Base-by-base conservation (phyloP, 2,329 filamentous ascomycete species). In the Paramyrothecium roridum region DNA sequence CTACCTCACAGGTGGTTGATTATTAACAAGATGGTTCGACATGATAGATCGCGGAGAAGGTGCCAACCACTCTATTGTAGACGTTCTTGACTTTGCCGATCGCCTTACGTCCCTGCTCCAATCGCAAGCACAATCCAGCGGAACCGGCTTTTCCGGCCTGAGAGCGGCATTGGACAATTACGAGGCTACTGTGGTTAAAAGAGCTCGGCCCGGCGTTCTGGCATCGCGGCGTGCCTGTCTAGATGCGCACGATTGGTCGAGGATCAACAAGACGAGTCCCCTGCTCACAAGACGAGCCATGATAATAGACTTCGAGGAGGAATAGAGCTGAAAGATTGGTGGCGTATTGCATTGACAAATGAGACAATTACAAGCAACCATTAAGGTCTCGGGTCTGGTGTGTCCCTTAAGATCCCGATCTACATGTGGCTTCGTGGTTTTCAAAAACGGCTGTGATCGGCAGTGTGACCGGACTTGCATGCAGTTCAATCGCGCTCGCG, bases 51-150 rank as follows among this genome's bases (percentile, higher is more conserved):
- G 82, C 13, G 82, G 82, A 3, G 82, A 85, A 65, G 81, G 80
- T 1, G 80, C 79, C 7, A 85, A 85, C 57, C 80, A 84, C 52
- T 80, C 77, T 3, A 80, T 85, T 37, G 65, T 77, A 8, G 82
- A 84, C 60, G 77, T 80, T 0, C 62, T 70, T 2, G 75, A 79
- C 37, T 70, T 84, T 47, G 68, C 72, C 0, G 68, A 73, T 11
- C 62, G 63, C 6, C 60, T 75, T 1, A 30, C 62, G 0, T 66
- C 70, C 0, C 22, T 56, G 2, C 57, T 63, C 13, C 22, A 46
- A 12, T 17, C 26, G 3, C 3, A 21, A 16, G 10, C 48, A 13
- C 6, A 26, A 3, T 10, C 30, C 30, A 26, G n/a, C 10, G 45
- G 34, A 13, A 13, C 12, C 7, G 49, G 53, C 1, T 52, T 22